Evolutionary conservation across 106 monocot species (phyloP).

Genomic region (Allium fistulosum): DNA sequence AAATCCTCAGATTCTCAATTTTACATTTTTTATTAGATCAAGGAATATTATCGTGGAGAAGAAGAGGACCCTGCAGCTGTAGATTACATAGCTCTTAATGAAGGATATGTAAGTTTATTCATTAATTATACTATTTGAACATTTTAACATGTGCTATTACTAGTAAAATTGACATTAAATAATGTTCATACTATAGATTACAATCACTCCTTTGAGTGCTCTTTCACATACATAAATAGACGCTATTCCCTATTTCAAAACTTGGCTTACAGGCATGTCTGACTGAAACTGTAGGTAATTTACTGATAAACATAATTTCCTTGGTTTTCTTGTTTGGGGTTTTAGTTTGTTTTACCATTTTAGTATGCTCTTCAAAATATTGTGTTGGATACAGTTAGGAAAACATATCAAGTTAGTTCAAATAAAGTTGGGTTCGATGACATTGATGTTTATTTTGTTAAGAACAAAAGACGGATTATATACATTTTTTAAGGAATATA

Average conservation of each 20-base stretch:
- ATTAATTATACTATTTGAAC: not conserved
- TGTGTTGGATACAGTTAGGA: too few species aligned
- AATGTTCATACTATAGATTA: slow-evolving; percentile 35
- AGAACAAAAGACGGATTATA: too few species aligned
- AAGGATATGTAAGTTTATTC: slow-evolving; percentile 69
- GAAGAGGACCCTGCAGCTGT: slow-evolving; percentile 37
- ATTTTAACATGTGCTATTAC: not conserved
- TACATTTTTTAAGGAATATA: too few species aligned
- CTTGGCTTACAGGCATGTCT: slow-evolving; percentile 37
- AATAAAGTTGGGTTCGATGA: too few species aligned
- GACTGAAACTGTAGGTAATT: too few species aligned
- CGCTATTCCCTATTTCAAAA: slow-evolving; percentile 33
- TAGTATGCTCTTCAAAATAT: too few species aligned
- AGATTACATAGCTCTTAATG: slow-evolving; percentile 47
- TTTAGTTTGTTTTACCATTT: too few species aligned
- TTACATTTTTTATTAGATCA: slow-evolving; percentile 8
- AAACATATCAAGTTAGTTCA: too few species aligned
- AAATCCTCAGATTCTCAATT: too few species aligned
- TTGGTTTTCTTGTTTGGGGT: too few species aligned
- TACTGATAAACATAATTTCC: too few species aligned
- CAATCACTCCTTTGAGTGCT: slow-evolving; percentile 68
- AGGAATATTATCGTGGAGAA: slow-evolving; percentile 8
- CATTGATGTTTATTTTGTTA: too few species aligned
- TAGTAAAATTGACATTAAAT: not conserved
- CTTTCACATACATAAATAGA: slow-evolving; percentile 42